Conservation (phyloP, 306 rosid genomes). For the Erythrophleum fordii region DNA sequence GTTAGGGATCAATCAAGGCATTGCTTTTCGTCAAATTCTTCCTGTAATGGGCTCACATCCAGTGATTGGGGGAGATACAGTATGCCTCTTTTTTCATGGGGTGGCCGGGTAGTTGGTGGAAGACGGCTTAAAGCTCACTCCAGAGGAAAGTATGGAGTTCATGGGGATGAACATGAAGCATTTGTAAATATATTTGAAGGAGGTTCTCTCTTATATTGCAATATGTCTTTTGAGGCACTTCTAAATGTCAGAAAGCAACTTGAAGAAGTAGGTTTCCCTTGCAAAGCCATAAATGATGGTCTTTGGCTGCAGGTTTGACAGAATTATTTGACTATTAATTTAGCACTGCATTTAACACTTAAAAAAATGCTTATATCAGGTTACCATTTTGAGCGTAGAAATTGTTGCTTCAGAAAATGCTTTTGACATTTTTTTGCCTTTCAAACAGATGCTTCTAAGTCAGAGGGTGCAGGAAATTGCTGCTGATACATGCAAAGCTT, state of each 20-base stretch:
- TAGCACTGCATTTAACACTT: background rate
- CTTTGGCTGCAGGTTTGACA: slow-evolving; percentile 93
- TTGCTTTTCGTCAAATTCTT: slow-evolving; percentile 67
- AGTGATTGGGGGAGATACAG: slow-evolving; percentile 90
- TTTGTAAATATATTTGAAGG: slow-evolving; percentile 93
- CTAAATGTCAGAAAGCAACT: slow-evolving; percentile 88
- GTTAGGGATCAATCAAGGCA: slow-evolving; percentile 72
- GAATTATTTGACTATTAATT: slow-evolving; percentile 4
- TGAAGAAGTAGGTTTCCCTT: slow-evolving; percentile 91
- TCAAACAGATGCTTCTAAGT: slow-evolving; percentile 89
- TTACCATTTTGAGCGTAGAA: slow-evolving; percentile 15
- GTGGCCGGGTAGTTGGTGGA: slow-evolving; percentile 81
- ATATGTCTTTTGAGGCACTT: slow-evolving; percentile 97
- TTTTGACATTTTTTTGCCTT: slow-evolving; percentile 31
- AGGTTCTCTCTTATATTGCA: slow-evolving; percentile 88
- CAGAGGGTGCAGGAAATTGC: slow-evolving; percentile 98
- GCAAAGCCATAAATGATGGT: slow-evolving; percentile 98
- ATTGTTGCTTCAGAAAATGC: slow-evolving; percentile 25
- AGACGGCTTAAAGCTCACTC: slow-evolving; percentile 74
- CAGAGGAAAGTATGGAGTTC: slow-evolving; percentile 61
- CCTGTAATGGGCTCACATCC: slow-evolving; percentile 61
- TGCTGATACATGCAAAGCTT: slow-evolving; percentile 87
- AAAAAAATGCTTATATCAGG: background rate
- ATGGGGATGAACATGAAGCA: slow-evolving; percentile 79
- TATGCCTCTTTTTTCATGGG: slow-evolving; percentile 79